Base-by-base conservation (phyloP, 441 rosid species). In the Populus hybrid region DNA sequence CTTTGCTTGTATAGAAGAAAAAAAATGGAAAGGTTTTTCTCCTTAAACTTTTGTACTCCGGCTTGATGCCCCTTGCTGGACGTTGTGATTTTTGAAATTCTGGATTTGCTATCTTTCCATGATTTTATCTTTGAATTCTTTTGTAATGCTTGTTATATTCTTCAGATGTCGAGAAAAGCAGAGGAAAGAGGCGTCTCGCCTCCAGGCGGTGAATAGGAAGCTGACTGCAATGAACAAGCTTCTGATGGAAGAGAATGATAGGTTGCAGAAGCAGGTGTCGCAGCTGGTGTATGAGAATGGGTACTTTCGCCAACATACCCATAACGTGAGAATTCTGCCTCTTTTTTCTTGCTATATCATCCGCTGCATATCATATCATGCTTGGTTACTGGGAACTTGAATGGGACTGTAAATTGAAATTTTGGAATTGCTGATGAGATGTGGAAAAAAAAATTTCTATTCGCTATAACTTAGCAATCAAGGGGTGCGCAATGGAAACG, bases 221-320 rank as follows among this genome's bases (percentile, higher is more conserved):
- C 85, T 95, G 79, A 89, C 92, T 3, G 98, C 99, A 2, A 95
- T 95, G 99, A 94, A 95, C 86, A 95, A 94, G 87, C 97, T 95
- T 40, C 87, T 95, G 78, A 94, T 95, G 99, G 99, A 95, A 86
- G 99, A 95, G 82, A 95, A 94, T 80, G 98, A 95, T 80, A 90
- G 99, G 91, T 87, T 95, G 91, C 99, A 95, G 86, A 95, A 95
- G 88, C 99, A 95, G 80, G 99, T 94, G 82, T 94, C 99, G 12
- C 97, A 94, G 34, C 84, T 95, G 88, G 99, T 94, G 87, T 91
- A 89, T 84, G 98, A 95, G 78, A 95, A 95, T 83, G 92, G 98
- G 84, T 94, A 91, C 91, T 94, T 94, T 84, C 97, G 98, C 70
- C 97, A 92, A 71, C 92, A 94, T 79, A 86, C 94, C 80, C 97